Percentiles rank a stretch among this genome's conserved stretches.
phyloP scores from a whole-genome alignment of 192 early-diverging fungal species.

The Podila horticola region DNA sequence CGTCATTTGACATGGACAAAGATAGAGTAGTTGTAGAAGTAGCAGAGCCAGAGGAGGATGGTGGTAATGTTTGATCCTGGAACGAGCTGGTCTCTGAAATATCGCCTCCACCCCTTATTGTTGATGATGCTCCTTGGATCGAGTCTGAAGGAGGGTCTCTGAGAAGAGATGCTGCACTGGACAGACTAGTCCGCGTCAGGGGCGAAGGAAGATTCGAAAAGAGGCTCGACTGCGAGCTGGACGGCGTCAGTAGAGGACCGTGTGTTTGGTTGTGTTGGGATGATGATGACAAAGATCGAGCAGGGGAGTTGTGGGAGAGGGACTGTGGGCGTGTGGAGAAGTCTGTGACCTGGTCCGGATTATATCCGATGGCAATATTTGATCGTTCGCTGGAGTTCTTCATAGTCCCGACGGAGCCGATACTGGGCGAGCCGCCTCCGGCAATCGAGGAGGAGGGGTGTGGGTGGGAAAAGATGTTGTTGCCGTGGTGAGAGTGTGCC shows the following conservation, averaged over 20 bases:
- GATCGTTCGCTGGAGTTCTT: background rate
- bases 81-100: background rate
- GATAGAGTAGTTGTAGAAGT: slow-evolving; percentile 5
- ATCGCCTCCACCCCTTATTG: background rate
- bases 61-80: background rate
- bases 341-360: slow-evolving; percentile 1
- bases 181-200: slow-evolving; percentile 10
- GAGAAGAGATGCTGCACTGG: slow-evolving; percentile 16
- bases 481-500: slow-evolving; percentile 38
- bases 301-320: slow-evolving; percentile 33
- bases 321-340: background rate
- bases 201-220: slow-evolving; percentile 48
- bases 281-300: background rate
- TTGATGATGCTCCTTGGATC: background rate
- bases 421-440: slow-evolving; percentile 14
- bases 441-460: background rate
- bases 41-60: background rate
- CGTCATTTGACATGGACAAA: background rate
- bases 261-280: background rate
- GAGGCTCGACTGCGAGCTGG: slow-evolving; percentile 36
- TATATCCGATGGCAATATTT: background rate
- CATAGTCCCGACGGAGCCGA: slow-evolving; percentile 21
- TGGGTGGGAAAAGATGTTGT: slow-evolving; percentile 32
- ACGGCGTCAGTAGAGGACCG: slow-evolving; percentile 37
- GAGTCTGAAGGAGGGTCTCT: slow-evolving; percentile 10